Percentiles rank a stretch among this genome's conserved stretches.
These are phyloP conservation scores for Plasmodium fragile DNA, from an alignment of 169 alveolate species.

Conservation along the genomic window DNA sequence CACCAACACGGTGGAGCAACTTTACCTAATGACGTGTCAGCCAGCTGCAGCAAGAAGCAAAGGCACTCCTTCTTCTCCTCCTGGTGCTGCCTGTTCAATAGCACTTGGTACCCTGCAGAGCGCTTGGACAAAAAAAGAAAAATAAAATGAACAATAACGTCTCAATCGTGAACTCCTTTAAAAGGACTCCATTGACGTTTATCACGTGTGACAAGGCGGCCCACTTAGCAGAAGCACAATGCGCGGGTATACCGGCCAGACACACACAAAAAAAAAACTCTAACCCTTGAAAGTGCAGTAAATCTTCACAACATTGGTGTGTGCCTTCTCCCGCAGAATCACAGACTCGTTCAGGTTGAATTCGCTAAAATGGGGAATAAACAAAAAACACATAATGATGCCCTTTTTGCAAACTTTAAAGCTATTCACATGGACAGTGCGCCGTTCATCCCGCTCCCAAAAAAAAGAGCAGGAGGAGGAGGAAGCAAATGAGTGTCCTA, in stretches of 20 bases:
- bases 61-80: constrained; percentile 52
- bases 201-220: not conserved
- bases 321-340: constrained; percentile 67
- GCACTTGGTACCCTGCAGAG: constrained; percentile 32
- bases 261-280: not conserved
- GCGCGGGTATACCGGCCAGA: not conserved
- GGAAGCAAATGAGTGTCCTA: not conserved
- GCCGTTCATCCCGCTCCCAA: not conserved
- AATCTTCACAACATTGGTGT: constrained; percentile 13
- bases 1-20: not conserved
- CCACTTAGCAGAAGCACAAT: not conserved
- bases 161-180: not conserved
- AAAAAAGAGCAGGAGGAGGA: not conserved
- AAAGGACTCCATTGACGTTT: not conserved
- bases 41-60: constrained; percentile 50
- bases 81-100: constrained; percentile 37
- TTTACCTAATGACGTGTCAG: constrained; percentile 68
- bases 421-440: not conserved
- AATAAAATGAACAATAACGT: not conserved
- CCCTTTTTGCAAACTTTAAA: not conserved
- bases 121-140: not conserved
- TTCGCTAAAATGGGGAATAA: constrained; percentile 19
- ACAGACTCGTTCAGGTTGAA: constrained; percentile 63
- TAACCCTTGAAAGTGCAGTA: constrained; percentile 63
- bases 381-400: not conserved